Conservation (phyloP, 2,329 filamentous ascomycete genomes). For the Colletotrichum orbiculare region DNA sequence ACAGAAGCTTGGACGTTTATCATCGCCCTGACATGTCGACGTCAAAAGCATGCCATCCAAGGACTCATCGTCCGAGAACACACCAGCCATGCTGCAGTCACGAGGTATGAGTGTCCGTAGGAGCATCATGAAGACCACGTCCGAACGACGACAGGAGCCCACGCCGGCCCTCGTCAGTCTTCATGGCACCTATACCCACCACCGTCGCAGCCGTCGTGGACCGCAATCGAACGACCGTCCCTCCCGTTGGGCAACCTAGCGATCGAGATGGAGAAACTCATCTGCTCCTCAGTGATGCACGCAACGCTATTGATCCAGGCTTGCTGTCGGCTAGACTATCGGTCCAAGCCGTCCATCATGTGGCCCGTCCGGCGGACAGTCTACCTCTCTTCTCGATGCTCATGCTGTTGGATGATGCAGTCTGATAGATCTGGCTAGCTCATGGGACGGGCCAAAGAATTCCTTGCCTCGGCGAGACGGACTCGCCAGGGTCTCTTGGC, state of each 20-base stretch:
- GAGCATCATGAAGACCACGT: slow-evolving; percentile 8
- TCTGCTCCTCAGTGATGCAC: slow-evolving; percentile 1
- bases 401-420: slow-evolving; percentile 25
- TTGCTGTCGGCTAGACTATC: slow-evolving; percentile 21
- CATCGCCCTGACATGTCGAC: slow-evolving; percentile 23
- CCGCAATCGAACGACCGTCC: slow-evolving; percentile 5
- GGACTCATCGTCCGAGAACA: too few species aligned
- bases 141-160: slow-evolving; percentile 8
- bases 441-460: slow-evolving; percentile 22
- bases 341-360: slow-evolving; percentile 11
- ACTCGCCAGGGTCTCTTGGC: slow-evolving; percentile 16
- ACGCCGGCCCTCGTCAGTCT: neutral
- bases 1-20: slow-evolving; percentile 19
- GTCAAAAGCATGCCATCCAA: slow-evolving; percentile 10
- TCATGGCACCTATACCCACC: slow-evolving; percentile 18
- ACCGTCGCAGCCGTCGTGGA: slow-evolving; percentile 26
- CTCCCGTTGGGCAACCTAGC: slow-evolving; percentile 4
- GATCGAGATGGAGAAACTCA: slow-evolving; percentile 12
- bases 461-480: slow-evolving; percentile 1
- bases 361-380: slow-evolving; percentile 8
- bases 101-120: neutral
- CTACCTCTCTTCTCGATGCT: slow-evolving; percentile 11
- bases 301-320: slow-evolving; percentile 6
- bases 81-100: slow-evolving; percentile 7
- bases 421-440: slow-evolving; percentile 33